Base-by-base conservation (phyloP, 345 rosid genomes). In the Tarenaya hassleriana region DNA sequence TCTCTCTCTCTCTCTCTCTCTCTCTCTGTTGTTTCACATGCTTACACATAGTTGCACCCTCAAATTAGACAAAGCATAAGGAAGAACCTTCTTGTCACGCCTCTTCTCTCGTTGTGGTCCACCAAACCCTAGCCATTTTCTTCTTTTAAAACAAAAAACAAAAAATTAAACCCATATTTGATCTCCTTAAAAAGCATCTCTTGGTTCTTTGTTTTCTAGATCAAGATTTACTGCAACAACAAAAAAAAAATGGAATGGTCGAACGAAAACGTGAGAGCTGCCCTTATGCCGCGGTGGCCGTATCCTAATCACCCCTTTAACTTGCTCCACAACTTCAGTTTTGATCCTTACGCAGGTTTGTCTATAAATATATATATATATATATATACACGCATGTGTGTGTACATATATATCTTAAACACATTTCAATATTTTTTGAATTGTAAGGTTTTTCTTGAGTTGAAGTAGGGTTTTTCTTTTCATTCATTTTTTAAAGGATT, bases 321-420 rank as follows among this genome's bases (percentile, higher is more conserved):
- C 80, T 74, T 80, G 29, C 78, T 82, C 56, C 80, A 76, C 69
- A 69, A 65, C 84, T 77, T 66, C 58, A 72, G 45, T 73, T 69
- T 50, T 64, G 88, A 78, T 63, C 85, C 73, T 44, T 75, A 61
- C 63, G 73, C 80, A 71, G 94, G 97, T 90, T 69, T 43, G 18
- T 50, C 3, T 16, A 32, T 16, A 37, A 19, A 21, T n/a, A 24
- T 7, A 43, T 18, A 34, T 10, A 35, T 20, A 27, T 45, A 44
- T 24, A 20, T 32, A 52, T 12, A 48, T 21, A 20, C 35, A 19
- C 14, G 24, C n/a, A 6, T 64, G 35, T 38, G 16, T 44, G 29
- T 24, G 5, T 24, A 24, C 29, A 24, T 2, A 24, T 24, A 24
- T 24, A 24, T 24, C 29, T 24, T 24, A 24, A 24, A 24, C 5